Base-by-base conservation (phyloP, 352 stramenopile genomes). In the Phytopythium litorale region DNA sequence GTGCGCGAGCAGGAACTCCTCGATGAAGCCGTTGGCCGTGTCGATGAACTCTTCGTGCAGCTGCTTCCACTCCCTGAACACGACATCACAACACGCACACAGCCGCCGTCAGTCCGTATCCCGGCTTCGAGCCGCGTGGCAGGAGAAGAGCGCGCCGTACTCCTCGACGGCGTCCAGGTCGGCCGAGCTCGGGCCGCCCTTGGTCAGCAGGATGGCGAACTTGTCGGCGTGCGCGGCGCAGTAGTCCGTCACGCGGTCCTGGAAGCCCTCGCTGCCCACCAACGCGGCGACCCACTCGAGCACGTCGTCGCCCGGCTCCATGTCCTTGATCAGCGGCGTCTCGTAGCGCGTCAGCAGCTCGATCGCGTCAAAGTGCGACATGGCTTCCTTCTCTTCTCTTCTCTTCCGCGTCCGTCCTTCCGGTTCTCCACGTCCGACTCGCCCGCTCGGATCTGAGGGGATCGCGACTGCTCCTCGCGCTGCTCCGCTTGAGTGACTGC, bases 251-350 rank as follows among this genome's bases (percentile, higher is more conserved):
- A 92, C 80, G 15, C 62, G 45, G 40, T 87, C 73, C 59, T 84
- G 84, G 66, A 92, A 92, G 45, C 45, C 61, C 32, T 92, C 84
- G 59, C 79, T 89, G 51, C 84, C 84, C 33, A 92, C 77, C 58
- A 78, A 88, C 21, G 84, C 81, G 1, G 84, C 72, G 52, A 92
- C 84, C 84, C 84, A 92, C 64, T 92, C 84, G 42, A 92, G 79
- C 45, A 92, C 81, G 61, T 92, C 84, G 52, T 92, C 84, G 35
- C 77, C 76, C 40, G 72, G 60, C 67, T 92, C 84, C 84, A 92
- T 92, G 68, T 92, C 84, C 64, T 91, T 90, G 46, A 92, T 72
- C 56, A 89, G 69, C 55, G 84, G 84, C 67, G 82, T 89, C 73
- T 92, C 81, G 61, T 90, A 92, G 62, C 84, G 81, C 54, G 77